Conservation (phyloP, 768 basidiomycete species). For the Leccinum incarnatum region DNA sequence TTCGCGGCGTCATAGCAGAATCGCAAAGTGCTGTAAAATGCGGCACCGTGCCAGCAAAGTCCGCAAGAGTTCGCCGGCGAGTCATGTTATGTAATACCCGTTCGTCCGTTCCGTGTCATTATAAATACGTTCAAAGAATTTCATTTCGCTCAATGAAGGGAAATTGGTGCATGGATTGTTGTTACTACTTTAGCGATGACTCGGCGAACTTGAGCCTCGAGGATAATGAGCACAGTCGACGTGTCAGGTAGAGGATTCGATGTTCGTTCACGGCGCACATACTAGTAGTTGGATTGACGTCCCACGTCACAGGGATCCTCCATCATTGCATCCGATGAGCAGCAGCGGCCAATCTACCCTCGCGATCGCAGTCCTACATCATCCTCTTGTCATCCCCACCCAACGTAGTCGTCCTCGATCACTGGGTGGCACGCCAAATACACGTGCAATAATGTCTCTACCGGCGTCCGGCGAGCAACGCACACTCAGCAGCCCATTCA, state of each 20-base stretch:
- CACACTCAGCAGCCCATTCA: background rate
- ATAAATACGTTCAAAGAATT: background rate
- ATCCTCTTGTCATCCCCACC: background rate
- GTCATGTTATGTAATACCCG: background rate
- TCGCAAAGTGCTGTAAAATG: background rate
- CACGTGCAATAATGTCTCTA: background rate
- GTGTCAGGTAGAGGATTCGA: background rate
- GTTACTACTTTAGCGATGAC: background rate
- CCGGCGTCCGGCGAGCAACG: background rate
- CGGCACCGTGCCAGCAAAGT: background rate
- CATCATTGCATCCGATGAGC: background rate
- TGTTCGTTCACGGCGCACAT: too few species aligned
- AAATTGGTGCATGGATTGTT: background rate
- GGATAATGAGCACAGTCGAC: background rate
- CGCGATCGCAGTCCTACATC: background rate
- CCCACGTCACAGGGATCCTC: background rate
- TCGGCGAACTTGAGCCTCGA: background rate
- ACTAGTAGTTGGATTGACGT: background rate
- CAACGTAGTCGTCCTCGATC: background rate
- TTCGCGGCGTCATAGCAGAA: background rate
- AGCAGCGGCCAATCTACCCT: background rate
- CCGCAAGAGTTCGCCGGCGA: background rate
- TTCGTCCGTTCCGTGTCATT: background rate
- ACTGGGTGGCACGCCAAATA: background rate
- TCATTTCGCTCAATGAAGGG: background rate